These are phyloP conservation scores for Phascolomyces articulosus DNA, from an alignment of 371 early-diverging fungal species.

Conservation along the genomic window DNA sequence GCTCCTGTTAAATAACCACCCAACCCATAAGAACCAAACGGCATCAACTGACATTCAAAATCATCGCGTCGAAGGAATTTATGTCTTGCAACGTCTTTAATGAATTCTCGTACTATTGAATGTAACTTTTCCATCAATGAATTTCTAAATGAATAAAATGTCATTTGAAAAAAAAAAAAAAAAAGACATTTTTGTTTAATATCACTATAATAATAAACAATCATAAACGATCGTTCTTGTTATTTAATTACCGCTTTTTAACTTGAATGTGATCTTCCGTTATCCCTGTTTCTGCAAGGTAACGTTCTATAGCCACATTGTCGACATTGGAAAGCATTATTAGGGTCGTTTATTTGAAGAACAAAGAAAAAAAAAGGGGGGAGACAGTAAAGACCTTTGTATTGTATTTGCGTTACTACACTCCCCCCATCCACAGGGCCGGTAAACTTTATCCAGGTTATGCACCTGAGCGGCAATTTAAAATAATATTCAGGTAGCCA, in stretches of 20 bases:
- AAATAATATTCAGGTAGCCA: too few relatives aligned
- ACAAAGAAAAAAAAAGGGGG: too few relatives aligned
- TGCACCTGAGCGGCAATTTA: too few relatives aligned
- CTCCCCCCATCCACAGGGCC: too few relatives aligned
- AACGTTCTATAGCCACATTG: not conserved
- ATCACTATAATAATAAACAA: too few relatives aligned
- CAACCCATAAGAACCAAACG: slow-evolving; percentile 48
- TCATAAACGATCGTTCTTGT: too few relatives aligned
- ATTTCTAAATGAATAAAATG: not conserved
- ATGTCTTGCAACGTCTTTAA: not conserved
- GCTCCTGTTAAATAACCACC: slow-evolving; percentile 35
- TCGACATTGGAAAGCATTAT: not conserved
- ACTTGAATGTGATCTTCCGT: not conserved
- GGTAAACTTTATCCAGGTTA: too few relatives aligned
- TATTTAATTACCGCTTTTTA: not conserved
- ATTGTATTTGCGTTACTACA: too few relatives aligned
- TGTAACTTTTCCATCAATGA: not conserved
- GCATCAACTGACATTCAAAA: slow-evolving; percentile 24
- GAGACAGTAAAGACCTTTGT: too few relatives aligned
- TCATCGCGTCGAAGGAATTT: slow-evolving; percentile 4
- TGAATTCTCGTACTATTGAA: not conserved
- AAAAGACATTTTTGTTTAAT: too few relatives aligned
- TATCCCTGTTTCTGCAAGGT: not conserved
- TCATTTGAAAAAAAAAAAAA: too few relatives aligned
- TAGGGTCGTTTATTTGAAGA: not conserved